Base-by-base conservation (phyloP, 164 flowering plant species). In the Berberis vulgaris region DNA sequence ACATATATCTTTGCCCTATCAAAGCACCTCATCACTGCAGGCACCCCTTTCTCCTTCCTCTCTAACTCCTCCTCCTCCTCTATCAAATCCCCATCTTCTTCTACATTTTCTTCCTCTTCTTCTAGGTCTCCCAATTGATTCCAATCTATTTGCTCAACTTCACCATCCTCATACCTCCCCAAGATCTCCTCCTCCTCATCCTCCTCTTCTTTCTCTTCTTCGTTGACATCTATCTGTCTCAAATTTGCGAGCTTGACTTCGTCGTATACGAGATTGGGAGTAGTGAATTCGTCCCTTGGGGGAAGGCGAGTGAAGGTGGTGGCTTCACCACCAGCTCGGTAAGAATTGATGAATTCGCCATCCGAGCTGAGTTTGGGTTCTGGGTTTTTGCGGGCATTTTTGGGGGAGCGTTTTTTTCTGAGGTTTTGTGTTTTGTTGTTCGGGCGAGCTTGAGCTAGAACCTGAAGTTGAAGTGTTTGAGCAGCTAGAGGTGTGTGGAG, bases 11-110 rank as follows among this genome's bases (percentile, higher is more conserved):
- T 94, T 3, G 96, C 93, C 47, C 84, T 69, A 73, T 91, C 97
- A 43, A 94, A 94, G 68, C 99, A 94, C 65, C 99, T 72, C 97
- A 94, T 94, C 62, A 94, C 96, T 2, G 99, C 99, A 0, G 99
- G 99, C 1, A 91, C 81, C 12, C 96, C 96, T 68, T 94, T 94
- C 80, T 88, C 95, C 84, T 88, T 26, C 26, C 26, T 94, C 74
- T 69, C 80, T 54, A 66, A 68, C 73, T 69, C 77, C 45, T 68
- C 72, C 41, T 58, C 69, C 43, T 3, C 2, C 38, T 1, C 67
- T 71, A 12, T 46, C 60, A 54, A 6, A 59, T 4, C 44, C n/a
- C 41, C 60, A 38, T 55, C 38, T 7, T 4, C 5, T n/a, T 55
- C 41, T 6, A 6, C 57, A 11, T 12, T 12, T 4, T 26, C 57